A percentile compares a stretch with the other conserved stretches of the same genome.
These are phyloP conservation scores for Claviceps pazoutovae DNA, from an alignment of 2,329 filamentous ascomycete species.

Conservation along the genomic window DNA sequence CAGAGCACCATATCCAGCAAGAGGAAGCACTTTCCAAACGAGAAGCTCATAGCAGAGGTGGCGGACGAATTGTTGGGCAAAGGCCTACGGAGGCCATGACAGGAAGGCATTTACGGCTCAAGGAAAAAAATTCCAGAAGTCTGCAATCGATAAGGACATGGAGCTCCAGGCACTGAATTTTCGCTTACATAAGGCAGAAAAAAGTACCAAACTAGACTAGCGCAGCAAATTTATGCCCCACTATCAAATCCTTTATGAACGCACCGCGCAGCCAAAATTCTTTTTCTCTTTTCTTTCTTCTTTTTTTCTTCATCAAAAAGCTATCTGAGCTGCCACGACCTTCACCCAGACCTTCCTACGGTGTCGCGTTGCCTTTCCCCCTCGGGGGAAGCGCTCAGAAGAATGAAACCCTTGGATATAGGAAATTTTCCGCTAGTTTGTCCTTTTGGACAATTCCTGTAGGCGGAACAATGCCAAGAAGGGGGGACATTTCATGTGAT, in stretches of 20 bases:
- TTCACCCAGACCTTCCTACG: slow-evolving; percentile 40
- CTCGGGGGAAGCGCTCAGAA: slow-evolving; percentile 38
- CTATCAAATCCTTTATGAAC: slow-evolving; percentile 13
- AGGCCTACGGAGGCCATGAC: slow-evolving; percentile 26
- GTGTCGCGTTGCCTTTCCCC: slow-evolving; percentile 49
- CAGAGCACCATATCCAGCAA: slow-evolving; percentile 47
- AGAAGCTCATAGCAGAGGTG: slow-evolving; percentile 44
- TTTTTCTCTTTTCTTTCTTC: slow-evolving; percentile 23
- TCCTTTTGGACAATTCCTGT: slow-evolving; percentile 20
- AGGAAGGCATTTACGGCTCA: not conserved
- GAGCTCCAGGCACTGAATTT: not conserved
- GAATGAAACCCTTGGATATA: slow-evolving; percentile 46
- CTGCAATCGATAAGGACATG: not conserved
- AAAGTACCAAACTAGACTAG: slow-evolving; percentile 9
- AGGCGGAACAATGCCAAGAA: slow-evolving; percentile 46
- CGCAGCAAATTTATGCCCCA: not conserved
- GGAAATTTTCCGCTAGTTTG: slow-evolving; percentile 41
- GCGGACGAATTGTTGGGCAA: slow-evolving; percentile 36
- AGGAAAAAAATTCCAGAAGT: not conserved
- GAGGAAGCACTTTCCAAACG: slow-evolving; percentile 39
- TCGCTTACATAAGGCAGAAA: not conserved
- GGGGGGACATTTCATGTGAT: slow-evolving; percentile 32
- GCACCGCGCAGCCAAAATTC: slow-evolving; percentile 13
- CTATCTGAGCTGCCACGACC: slow-evolving; percentile 50
- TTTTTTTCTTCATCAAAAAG: slow-evolving; percentile 47